phyloP scores from a whole-genome alignment of 768 basidiomycete species.

The Boletus edulis region DNA sequence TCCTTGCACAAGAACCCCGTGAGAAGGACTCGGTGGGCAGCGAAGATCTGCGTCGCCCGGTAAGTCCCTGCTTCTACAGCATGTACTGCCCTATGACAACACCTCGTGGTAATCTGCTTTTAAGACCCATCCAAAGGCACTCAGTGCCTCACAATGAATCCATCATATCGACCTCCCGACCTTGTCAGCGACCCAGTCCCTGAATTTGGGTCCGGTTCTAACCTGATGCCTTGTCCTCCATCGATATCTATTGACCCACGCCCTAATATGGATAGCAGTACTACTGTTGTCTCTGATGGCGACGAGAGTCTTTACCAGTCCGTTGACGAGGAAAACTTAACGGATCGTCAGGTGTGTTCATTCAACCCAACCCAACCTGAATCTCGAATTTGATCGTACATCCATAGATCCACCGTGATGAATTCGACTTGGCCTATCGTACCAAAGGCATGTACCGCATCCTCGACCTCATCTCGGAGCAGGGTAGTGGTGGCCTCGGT shows the following conservation, averaged over 20 bases:
- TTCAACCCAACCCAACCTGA: neutral
- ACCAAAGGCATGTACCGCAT: too few relatives aligned
- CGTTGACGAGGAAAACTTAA: conserved; percentile 2
- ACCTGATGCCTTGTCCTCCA: neutral
- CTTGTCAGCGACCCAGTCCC: neutral
- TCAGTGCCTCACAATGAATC: conserved; percentile 9
- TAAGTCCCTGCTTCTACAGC: too few relatives aligned
- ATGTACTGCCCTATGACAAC: too few relatives aligned
- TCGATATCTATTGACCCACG: neutral
- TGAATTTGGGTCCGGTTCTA: neutral
- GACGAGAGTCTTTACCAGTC: conserved; percentile 17
- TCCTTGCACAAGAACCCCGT: too few relatives aligned
- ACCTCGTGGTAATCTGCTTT: neutral
- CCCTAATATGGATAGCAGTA: neutral
- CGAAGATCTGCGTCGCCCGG: too few relatives aligned
- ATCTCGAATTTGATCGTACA: neutral
- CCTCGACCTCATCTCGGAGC: conserved; percentile 48
- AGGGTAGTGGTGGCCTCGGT: conserved; percentile 53
- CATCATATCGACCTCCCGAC: conserved; percentile 5
- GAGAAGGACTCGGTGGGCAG: too few relatives aligned
- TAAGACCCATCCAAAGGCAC: too few relatives aligned
- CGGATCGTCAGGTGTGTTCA: conserved; percentile 9
- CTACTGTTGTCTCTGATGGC: neutral
- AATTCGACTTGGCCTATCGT: too few relatives aligned
- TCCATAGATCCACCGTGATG: conserved; percentile 12